Evolutionary conservation across 2,329 filamentous ascomycete species (phyloP), one percentile per base, ranked within the genome.

Genomic region (Eurotiales sp.): DNA sequence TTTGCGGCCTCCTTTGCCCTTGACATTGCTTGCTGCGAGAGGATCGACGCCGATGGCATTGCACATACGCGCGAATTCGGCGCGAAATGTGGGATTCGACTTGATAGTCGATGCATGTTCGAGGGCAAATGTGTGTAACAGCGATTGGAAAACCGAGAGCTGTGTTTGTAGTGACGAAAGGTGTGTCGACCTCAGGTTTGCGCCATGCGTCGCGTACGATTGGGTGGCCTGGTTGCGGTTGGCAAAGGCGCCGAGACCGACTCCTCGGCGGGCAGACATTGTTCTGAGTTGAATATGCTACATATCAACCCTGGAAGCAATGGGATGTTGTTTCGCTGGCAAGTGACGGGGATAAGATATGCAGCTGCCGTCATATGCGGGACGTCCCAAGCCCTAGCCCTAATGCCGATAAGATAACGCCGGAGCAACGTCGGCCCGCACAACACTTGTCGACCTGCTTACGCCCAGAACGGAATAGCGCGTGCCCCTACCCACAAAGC

Each of bases 61-160:
- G 74, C 93, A 99, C 93, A 99, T 99, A 68, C 92, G 90, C 3
- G 93, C 92, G 66, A 99, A 99, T 72, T 99, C 92, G 29, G 92
- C 90, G 55, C 93, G 89, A 71, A 99, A 99, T 8, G 84, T 86
- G 5, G 93, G 93, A 68, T 97, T 91, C 2, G 90, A 95, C 57
- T 92, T 91, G 54, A 99, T 99, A 63, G 96, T 93, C 66, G 91
- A 90, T 60, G 87, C 88, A 78, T 99, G 93, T 45, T 92, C 95
- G 64, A 92, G 81, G 40, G 91, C 90, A 72, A 99, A 99, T 71
- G 95, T 90, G 73, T 96, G 90, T 5, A 99, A 83, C 10, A 96
- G 81, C 15, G 90, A 93, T 65, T 95, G 90, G 79, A 99, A 99
- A 64, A 97, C 91, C 58, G 90, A 86, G 56, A 99, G 86, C 68